These are phyloP conservation scores for Mucor sp. DNA, from an alignment of 371 early-diverging fungal genomes.

Conservation along the genomic window DNA sequence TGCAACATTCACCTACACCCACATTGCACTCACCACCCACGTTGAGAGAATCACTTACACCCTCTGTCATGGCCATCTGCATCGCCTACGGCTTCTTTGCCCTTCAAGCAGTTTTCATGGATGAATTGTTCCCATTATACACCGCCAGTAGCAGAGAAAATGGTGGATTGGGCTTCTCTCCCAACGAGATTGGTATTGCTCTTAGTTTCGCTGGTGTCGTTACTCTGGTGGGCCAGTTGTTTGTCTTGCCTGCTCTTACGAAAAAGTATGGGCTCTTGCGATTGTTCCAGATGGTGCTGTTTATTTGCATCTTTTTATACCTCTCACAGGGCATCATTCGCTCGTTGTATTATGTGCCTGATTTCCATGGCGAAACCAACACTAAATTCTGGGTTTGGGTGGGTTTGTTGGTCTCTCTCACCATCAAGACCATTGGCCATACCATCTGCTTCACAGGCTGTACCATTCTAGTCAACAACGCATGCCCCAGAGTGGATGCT, in stretches of 20 bases:
- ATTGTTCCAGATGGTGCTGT: conserved; percentile 53
- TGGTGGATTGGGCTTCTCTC: conserved; percentile 64
- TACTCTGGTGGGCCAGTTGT: conserved; percentile 59
- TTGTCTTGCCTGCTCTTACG: conserved; percentile 58
- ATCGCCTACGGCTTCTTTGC: conserved; percentile 36
- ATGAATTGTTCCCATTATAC: conserved; percentile 65
- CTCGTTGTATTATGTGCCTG: conserved; percentile 33
- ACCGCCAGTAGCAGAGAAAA: conserved; percentile 51
- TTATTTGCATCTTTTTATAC: conserved; percentile 43
- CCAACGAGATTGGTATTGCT: conserved; percentile 60
- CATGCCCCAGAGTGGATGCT: conserved; percentile 31
- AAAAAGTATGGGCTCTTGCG: conserved; percentile 46
- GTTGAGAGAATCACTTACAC: conserved; percentile 41
- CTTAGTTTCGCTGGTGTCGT: conserved; percentile 58
- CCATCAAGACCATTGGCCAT: conserved; percentile 39
- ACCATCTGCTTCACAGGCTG: conserved; percentile 40
- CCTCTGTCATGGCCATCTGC: conserved; percentile 40
- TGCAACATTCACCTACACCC: conserved; percentile 30
- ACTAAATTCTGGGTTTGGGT: conserved; percentile 53
- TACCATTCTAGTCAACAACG: conserved; percentile 40
- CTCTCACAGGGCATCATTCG: conserved; percentile 41
- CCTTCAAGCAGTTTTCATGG: conserved; percentile 42
- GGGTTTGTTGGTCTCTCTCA: conserved; percentile 28
- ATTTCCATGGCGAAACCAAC: conserved; percentile 25
- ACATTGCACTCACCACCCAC: conserved; percentile 23